phyloP scores from a whole-genome alignment of 495 filamentous ascomycete genomes.

The Penicillium cataractarum region DNA sequence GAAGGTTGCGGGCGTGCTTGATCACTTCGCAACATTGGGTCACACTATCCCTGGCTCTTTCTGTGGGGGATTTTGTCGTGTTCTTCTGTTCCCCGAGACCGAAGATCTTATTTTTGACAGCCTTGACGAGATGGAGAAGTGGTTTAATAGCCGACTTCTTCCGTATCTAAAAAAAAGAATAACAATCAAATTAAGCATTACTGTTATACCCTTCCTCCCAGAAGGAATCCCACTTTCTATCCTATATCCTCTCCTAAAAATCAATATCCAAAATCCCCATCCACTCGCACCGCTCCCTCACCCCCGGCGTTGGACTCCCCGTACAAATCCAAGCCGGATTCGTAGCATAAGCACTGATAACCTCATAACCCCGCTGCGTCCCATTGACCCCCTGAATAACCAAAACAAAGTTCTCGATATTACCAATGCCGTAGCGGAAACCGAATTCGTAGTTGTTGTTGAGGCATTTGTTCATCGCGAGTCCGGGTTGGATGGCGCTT shows the following conservation, averaged over 20 bases:
- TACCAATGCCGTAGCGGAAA: constrained; percentile 21
- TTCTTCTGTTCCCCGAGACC: constrained; percentile 25
- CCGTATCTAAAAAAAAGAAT: too few species aligned
- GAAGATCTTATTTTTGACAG: constrained; percentile 22
- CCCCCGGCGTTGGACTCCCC: not conserved
- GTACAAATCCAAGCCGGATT: constrained; percentile 16
- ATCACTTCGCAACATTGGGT: constrained; percentile 27
- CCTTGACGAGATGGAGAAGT: constrained; percentile 26
- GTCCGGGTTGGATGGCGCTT: constrained; percentile 10
- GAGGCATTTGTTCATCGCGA: constrained; percentile 14
- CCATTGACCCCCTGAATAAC: constrained; percentile 8
- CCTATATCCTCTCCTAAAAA: too few species aligned
- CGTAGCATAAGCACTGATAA: constrained; percentile 7
- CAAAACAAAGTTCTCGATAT: constrained; percentile 19
- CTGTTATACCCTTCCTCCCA: too few species aligned
- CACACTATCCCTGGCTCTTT: constrained; percentile 25
- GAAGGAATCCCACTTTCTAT: too few species aligned
- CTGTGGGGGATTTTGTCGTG: constrained; percentile 23
- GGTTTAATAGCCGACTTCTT: constrained; percentile 31
- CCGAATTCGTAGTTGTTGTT: constrained; percentile 16
- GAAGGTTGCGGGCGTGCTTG: constrained; percentile 25
- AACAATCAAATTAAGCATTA: too few species aligned
- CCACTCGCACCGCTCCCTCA: constrained; percentile 12
- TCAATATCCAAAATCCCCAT: constrained; percentile 6
- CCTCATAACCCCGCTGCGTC: constrained; percentile 2